Conservation (phyloP, 2,329 filamentous ascomycete genomes). For the Arthrobotrys musiformis region DNA sequence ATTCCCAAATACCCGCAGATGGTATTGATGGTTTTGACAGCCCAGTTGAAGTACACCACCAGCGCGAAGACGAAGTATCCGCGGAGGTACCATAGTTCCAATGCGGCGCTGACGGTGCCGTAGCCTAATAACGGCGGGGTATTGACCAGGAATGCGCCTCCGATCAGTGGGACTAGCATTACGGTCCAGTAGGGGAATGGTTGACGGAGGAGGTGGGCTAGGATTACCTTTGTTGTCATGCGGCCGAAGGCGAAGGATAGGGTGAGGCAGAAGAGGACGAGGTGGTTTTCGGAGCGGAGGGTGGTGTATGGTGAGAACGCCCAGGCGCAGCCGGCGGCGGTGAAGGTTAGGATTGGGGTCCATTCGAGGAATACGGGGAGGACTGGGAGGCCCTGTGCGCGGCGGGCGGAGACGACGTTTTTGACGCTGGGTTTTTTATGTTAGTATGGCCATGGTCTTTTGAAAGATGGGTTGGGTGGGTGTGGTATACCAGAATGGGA, state of each 20-base stretch:
- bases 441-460: neutral
- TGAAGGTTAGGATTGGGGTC: slow-evolving; percentile 88
- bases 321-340: slow-evolving; percentile 80
- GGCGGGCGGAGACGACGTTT: slow-evolving; percentile 83
- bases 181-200: slow-evolving; percentile 97
- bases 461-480: neutral
- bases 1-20: slow-evolving; percentile 95
- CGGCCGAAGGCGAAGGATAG: slow-evolving; percentile 98
- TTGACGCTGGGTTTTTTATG: slow-evolving; percentile 66
- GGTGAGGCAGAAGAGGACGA: slow-evolving; percentile 90
- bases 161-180: slow-evolving; percentile 85
- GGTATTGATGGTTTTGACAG: slow-evolving; percentile 85
- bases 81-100: slow-evolving; percentile 84
- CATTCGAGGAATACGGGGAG: slow-evolving; percentile 90
- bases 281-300: slow-evolving; percentile 82
- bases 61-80: slow-evolving; percentile 84
- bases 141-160: slow-evolving; percentile 84
- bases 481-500: slow-evolving; percentile 76
- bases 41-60: slow-evolving; percentile 93
- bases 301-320: slow-evolving; percentile 88
- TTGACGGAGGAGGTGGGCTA: slow-evolving; percentile 91
- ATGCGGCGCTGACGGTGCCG: slow-evolving; percentile 70
- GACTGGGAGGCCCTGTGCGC: slow-evolving; percentile 76
- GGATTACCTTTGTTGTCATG: slow-evolving; percentile 98
- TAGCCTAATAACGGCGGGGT: slow-evolving; percentile 78